Percentiles rank a stretch among this genome's conserved stretches.
These are phyloP conservation scores for Picea glauca DNA, from an alignment of 75 land plant genomes.

Conservation along the genomic window DNA sequence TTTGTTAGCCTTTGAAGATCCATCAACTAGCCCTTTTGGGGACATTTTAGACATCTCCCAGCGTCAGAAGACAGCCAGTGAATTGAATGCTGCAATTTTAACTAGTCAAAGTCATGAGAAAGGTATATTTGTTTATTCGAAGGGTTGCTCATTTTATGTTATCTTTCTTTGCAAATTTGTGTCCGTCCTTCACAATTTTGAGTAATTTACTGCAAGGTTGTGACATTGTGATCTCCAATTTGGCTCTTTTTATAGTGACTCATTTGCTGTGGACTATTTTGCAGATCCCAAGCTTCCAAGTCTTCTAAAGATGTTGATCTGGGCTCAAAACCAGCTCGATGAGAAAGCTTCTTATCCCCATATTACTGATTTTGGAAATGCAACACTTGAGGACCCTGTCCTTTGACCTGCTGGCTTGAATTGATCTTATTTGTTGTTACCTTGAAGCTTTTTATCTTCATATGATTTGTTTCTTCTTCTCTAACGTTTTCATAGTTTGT, in stretches of 20 bases:
- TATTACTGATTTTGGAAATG: constrained; percentile 66
- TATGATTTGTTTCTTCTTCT: neutral
- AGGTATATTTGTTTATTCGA: constrained; percentile 18
- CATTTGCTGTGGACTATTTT: neutral
- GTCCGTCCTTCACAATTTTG: neutral
- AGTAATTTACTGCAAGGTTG: neutral
- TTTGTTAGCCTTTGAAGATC: constrained; percentile 46
- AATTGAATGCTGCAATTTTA: constrained; percentile 52
- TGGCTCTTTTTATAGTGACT: neutral
- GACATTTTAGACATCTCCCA: constrained; percentile 46
- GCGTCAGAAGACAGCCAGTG: constrained; percentile 56
- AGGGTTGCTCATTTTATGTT: neutral
- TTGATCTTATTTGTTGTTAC: neutral
- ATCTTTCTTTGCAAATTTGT: constrained; percentile 2
- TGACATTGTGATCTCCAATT: neutral
- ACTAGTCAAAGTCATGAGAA: constrained; percentile 59
- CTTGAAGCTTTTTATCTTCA: neutral
- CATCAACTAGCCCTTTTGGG: constrained; percentile 45
- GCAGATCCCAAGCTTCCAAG: constrained; percentile 92
- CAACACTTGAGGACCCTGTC: constrained; percentile 43
- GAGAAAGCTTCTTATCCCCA: constrained; percentile 82
- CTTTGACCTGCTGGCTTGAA: constrained; percentile 4
- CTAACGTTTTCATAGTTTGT: neutral
- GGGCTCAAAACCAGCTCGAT: constrained; percentile 90
- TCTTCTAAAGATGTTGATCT: constrained; percentile 80